These are phyloP conservation scores for Camelina laxa DNA, from an alignment of 345 rosid species.

Conservation along the genomic window DNA sequence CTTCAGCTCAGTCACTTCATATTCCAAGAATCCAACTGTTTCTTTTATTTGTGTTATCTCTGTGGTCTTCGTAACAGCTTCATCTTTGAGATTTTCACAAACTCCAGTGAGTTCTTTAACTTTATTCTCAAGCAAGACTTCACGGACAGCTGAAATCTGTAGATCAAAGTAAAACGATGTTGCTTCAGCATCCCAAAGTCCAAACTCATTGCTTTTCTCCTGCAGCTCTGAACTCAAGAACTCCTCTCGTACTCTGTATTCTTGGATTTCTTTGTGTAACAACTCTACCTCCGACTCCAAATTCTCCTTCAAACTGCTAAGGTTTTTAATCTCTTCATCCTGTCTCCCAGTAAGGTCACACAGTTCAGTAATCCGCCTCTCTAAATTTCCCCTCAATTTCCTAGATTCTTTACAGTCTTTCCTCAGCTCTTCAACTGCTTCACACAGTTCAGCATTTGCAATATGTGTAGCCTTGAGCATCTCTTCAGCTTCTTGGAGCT, in stretches of 20 bases:
- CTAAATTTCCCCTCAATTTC: slow-evolving; percentile 46
- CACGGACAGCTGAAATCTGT: slow-evolving; percentile 73
- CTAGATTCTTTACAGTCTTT: slow-evolving; percentile 61
- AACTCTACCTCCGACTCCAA: slow-evolving; percentile 58
- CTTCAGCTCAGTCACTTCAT: slow-evolving; percentile 65
- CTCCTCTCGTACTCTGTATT: slow-evolving; percentile 66
- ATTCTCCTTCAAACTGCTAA: slow-evolving; percentile 56
- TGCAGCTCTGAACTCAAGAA: slow-evolving; percentile 80
- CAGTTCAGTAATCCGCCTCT: slow-evolving; percentile 53
- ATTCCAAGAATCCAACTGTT: slow-evolving; percentile 62
- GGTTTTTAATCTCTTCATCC: slow-evolving; percentile 61
- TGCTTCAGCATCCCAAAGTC: slow-evolving; percentile 95
- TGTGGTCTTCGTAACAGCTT: slow-evolving; percentile 47
- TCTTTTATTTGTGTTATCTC: slow-evolving; percentile 69
- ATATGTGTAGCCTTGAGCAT: slow-evolving; percentile 66
- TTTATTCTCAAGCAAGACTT: slow-evolving; percentile 76
- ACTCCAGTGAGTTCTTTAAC: slow-evolving; percentile 61
- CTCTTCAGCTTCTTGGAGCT: slow-evolving; percentile 69
- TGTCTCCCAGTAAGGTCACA: slow-evolving; percentile 49
- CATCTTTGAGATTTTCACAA: slow-evolving; percentile 64
- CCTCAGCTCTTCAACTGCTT: slow-evolving; percentile 66
- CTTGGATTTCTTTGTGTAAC: slow-evolving; percentile 59
- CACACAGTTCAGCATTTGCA: slow-evolving; percentile 59
- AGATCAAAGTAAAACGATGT: slow-evolving; percentile 88
- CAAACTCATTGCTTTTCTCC: slow-evolving; percentile 80